Base-by-base conservation (phyloP, 176 grass and related monocot species). In the Oryza glaberrima region DNA sequence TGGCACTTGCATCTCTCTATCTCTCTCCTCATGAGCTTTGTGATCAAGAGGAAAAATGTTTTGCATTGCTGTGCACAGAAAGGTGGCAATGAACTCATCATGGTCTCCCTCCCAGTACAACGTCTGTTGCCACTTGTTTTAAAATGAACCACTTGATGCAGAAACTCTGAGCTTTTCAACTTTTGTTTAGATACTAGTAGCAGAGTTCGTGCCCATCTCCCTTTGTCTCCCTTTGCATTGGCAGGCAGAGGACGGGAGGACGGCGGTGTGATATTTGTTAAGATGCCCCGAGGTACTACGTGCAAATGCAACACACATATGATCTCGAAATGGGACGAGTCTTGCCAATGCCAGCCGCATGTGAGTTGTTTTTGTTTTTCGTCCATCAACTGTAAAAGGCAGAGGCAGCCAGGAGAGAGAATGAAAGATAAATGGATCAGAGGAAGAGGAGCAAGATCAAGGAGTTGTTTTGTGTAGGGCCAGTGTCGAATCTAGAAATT, bases 21-120 rank as follows among this genome's bases (percentile, higher is more conserved):
- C 73, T 67, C 66, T 78, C 48, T 83, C 77, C 69, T 60, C 69
- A 65, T 80, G 47, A 67, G 82, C 47, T 83, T 70, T 83, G 68
- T 46, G 36, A 32, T 32, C 30, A 41, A 51, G 60, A 67, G 15
- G 36, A 41, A 41, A 41, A 60, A 66, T 70, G 43, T 86, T 86
- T 61, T 84, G 65, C 32, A 23, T 63, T 23, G 58, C 58, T 63
- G 58, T 82, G 54, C 35, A 67, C 54, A 41, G 4, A 75, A 36
- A 65, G 51, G 77, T 65, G 43, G 35, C 77, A 69, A 11, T 56
- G 52, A 68, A 38, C 77, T 75, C 46, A 73, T 85, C 76, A 49
- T 80, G 51, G 12, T 7, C 73, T 56, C 20, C 20, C 23, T 20
- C 35, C 10, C 65, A 63, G 52, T 77, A 77, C 77, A 65, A 63